These are phyloP conservation scores for Epichloe festucae DNA, from an alignment of 2,329 filamentous ascomycete genomes.

Conservation along the genomic window DNA sequence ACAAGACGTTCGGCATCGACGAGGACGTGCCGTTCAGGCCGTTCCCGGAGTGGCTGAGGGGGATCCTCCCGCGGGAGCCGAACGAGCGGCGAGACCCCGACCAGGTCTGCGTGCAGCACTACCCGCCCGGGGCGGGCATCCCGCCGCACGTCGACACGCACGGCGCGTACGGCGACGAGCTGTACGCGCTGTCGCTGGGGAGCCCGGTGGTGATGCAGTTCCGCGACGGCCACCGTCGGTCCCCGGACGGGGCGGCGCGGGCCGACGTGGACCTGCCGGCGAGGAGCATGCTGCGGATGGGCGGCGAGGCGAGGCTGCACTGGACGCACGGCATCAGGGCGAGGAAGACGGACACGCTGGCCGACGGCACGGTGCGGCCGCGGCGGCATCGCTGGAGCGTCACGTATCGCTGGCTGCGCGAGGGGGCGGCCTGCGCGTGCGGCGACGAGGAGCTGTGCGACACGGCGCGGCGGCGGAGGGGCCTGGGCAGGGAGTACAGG, in stretches of 20 bases:
- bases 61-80: conserved; percentile 34
- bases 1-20: conserved; percentile 43
- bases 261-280: conserved; percentile 34
- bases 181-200: conserved; percentile 30
- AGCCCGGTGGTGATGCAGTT: conserved; percentile 32
- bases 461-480: conserved; percentile 32
- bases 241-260: conserved; percentile 8
- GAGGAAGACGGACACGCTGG: conserved; percentile 35
- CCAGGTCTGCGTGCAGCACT: conserved; percentile 48
- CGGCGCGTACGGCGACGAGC: conserved; percentile 27
- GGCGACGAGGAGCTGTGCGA: conserved; percentile 37
- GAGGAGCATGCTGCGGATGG: conserved; percentile 38
- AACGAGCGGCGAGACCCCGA: conserved; percentile 33
- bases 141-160: conserved; percentile 50
- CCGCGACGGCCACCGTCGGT: conserved; percentile 12
- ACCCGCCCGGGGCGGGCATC: conserved; percentile 45
- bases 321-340: conserved; percentile 44
- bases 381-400: conserved; percentile 39
- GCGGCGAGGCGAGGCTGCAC: conserved; percentile 35
- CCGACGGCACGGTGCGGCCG: conserved; percentile 30
- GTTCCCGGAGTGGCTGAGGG: conserved; percentile 37
- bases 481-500: conserved; percentile 36
- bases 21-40: conserved; percentile 29
- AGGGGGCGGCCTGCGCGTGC: conserved; percentile 34
- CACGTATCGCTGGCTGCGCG: conserved; percentile 40